Percentiles rank a stretch among this genome's conserved stretches.
Evolutionary conservation across 768 basidiomycete genomes (phyloP).

Genomic region (Porpolomopsis calyptriformis): DNA sequence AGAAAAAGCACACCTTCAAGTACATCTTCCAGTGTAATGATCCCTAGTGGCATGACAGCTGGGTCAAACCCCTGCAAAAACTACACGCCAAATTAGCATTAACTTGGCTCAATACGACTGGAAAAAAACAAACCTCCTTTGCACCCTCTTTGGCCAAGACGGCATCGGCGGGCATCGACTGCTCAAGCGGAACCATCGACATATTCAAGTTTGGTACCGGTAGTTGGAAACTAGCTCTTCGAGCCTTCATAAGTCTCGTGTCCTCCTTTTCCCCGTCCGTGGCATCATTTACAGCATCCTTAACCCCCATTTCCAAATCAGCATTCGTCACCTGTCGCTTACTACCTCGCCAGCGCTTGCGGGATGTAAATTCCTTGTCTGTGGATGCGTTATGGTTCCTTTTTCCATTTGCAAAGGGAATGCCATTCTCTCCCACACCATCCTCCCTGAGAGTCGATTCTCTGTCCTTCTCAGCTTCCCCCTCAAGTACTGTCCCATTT

Average conservation of each 20-base stretch:
- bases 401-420: background rate
- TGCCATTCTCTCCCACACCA: slow-evolving; percentile 7
- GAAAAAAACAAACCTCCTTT: slow-evolving; percentile 42
- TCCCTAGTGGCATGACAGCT: slow-evolving; percentile 74
- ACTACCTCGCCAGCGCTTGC: background rate
- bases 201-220: slow-evolving; percentile 32
- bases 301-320: slow-evolving; percentile 2
- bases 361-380: background rate
- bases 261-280: slow-evolving; percentile 6
- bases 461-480: slow-evolving; percentile 23
- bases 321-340: slow-evolving; percentile 4
- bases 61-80: slow-evolving; percentile 79
- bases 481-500: slow-evolving; percentile 4
- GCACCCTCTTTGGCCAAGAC: slow-evolving; percentile 66
- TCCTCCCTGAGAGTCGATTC: slow-evolving; percentile 21
- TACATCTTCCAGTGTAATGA: slow-evolving; percentile 89
- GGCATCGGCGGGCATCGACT: slow-evolving; percentile 84
- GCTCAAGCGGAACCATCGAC: slow-evolving; percentile 49
- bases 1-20: slow-evolving; percentile 52
- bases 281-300: slow-evolving; percentile 2
- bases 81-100: slow-evolving; percentile 21
- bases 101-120: background rate
- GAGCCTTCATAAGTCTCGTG: slow-evolving; percentile 18
- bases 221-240: slow-evolving; percentile 29
- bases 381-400: slow-evolving; percentile 5